Evolutionary conservation across 2,329 filamentous ascomycete species (phyloP).

Genomic region (Nothopassalora personata): DNA sequence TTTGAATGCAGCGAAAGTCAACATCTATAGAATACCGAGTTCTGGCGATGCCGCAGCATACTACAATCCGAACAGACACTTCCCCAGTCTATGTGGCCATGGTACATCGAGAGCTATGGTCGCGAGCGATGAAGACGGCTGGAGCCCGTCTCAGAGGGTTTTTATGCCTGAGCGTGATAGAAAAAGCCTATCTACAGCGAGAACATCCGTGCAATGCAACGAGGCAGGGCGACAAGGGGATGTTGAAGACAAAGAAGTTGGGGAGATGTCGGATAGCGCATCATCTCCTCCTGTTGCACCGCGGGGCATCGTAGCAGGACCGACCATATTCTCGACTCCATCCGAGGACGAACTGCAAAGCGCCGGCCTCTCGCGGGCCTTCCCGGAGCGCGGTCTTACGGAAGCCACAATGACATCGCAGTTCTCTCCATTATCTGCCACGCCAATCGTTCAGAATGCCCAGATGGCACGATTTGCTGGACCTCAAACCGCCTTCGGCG

Average conservation of each 20-base stretch:
- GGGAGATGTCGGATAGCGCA: background rate
- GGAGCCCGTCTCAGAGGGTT: constrained; percentile 27
- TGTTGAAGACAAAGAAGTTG: background rate
- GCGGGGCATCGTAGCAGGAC: background rate
- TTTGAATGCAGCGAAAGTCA: constrained; percentile 12
- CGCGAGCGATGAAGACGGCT: constrained; percentile 7
- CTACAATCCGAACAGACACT: constrained; percentile 25
- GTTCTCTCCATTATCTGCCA: constrained; percentile 27
- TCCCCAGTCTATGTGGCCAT: constrained; percentile 16
- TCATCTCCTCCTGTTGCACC: background rate
- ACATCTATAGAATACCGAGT: constrained; percentile 31
- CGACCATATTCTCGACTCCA: constrained; percentile 24
- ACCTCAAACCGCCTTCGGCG: constrained; percentile 23
- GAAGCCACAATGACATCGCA: constrained; percentile 20
- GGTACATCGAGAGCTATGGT: background rate
- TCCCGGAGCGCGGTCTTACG: constrained; percentile 10
- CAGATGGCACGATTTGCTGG: constrained; percentile 26
- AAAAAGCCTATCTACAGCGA: background rate
- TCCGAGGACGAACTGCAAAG: constrained; percentile 23
- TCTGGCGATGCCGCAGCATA: constrained; percentile 32
- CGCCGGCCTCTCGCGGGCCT: constrained; percentile 1
- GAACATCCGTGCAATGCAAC: background rate
- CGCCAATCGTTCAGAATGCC: constrained; percentile 28
- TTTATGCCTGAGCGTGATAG: constrained; percentile 4
- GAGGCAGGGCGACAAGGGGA: background rate